A percentile compares a stretch with the other conserved stretches of the same genome.
Evolutionary conservation across 768 basidiomycete species (phyloP).

Genomic region (Auriculariales sp.): DNA sequence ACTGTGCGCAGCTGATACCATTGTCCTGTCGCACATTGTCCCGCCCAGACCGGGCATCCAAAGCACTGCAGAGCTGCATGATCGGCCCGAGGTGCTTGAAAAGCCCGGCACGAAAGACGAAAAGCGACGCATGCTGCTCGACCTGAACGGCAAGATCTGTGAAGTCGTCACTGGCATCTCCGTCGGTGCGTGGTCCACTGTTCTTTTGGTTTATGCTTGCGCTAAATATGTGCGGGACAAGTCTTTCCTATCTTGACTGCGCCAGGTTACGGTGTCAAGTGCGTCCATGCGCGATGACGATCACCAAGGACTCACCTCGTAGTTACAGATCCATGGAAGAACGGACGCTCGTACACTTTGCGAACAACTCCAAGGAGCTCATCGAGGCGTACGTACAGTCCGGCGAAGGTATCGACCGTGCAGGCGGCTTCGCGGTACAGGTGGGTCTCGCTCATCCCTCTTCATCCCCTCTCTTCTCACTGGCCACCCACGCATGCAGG

Average conservation of each 20-base stretch:
- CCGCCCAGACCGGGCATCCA: conserved; percentile 25
- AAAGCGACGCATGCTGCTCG: conserved; percentile 74
- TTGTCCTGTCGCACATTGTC: conserved; percentile 71
- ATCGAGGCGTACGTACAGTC: conserved; percentile 71
- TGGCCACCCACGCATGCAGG: conserved; percentile 25
- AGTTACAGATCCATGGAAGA: conserved; percentile 60
- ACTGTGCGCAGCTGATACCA: conserved; percentile 63
- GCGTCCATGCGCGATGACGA: conserved; percentile 6
- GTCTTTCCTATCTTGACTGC: conserved; percentile 63
- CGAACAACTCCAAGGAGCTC: conserved; percentile 41
- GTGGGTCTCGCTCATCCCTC: conserved; percentile 23
- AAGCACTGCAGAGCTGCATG: conserved; percentile 38
- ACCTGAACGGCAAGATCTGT: conserved; percentile 74
- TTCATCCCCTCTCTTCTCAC: not conserved
- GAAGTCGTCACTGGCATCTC: conserved; percentile 88
- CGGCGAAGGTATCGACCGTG: conserved; percentile 75
- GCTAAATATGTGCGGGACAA: conserved; percentile 14
- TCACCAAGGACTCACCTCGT: not conserved
- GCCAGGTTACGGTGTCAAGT: conserved; percentile 67
- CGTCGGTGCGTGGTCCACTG: conserved; percentile 38
- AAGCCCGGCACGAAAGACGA: conserved; percentile 73
- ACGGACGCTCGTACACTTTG: conserved; percentile 64
- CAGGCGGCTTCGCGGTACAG: conserved; percentile 92
- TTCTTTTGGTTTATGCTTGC: not conserved
- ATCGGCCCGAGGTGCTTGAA: conserved; percentile 70